phyloP scores from a whole-genome alignment of 768 basidiomycete species.

The Gloeostereum incarnatum region DNA sequence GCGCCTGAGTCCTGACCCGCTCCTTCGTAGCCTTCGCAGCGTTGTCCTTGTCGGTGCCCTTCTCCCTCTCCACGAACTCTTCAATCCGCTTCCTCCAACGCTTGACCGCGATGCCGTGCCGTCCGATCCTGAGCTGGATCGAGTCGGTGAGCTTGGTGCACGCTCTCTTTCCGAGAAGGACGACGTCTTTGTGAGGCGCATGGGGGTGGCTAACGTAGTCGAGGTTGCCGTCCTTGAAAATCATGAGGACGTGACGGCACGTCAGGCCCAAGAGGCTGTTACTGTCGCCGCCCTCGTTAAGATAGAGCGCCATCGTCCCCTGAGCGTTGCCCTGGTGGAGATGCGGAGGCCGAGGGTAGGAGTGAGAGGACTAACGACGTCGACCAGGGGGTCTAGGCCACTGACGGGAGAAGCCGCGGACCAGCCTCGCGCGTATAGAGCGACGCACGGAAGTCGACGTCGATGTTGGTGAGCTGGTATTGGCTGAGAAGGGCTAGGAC shows the following conservation, averaged over 20 bases:
- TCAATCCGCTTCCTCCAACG: too few species aligned
- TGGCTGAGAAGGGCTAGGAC: conserved; percentile 17
- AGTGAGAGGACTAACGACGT: conserved; percentile 24
- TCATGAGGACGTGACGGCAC: too few species aligned
- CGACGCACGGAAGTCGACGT: conserved; percentile 20
- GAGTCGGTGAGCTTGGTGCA: too few species aligned
- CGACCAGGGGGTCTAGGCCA: conserved; percentile 19
- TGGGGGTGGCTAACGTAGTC: conserved; percentile 1
- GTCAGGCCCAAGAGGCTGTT: too few species aligned
- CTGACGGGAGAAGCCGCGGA: conserved; percentile 21
- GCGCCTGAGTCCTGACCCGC: too few species aligned
- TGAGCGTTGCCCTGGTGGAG: conserved; percentile 22
- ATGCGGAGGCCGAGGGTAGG: conserved; percentile 25
- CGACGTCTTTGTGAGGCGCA: conserved; percentile 23
- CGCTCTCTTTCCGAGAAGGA: conserved; percentile 22
- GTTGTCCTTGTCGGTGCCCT: too few species aligned
- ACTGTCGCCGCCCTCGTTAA: conserved; percentile 17
- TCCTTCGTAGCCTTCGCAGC: too few species aligned
- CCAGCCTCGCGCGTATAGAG: conserved; percentile 15
- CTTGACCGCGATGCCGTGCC: too few species aligned
- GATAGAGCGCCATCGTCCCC: conserved; percentile 28
- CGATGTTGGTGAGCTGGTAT: conserved; percentile 16
- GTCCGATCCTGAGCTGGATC: too few species aligned
- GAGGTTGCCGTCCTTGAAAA: neutral
- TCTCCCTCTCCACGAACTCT: too few species aligned